phyloP scores from a whole-genome alignment of 2,329 filamentous ascomycete species.

The Aureobasidium sp. region DNA sequence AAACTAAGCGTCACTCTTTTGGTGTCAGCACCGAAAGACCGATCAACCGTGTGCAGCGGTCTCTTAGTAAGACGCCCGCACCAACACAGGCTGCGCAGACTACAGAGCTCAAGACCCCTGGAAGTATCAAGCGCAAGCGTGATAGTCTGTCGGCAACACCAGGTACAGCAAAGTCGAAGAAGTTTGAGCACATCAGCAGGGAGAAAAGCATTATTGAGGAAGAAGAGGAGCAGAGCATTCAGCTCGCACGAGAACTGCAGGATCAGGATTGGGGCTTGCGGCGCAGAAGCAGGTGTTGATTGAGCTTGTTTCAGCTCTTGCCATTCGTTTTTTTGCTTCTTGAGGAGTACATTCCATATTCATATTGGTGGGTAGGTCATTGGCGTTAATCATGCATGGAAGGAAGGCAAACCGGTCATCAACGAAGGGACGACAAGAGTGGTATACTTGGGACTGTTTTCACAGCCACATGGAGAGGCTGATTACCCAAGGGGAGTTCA shows the following conservation, averaged over 20 bases:
- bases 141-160: conserved; percentile 22
- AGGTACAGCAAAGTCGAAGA: conserved; percentile 17
- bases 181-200: conserved; percentile 17
- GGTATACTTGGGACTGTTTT: neutral
- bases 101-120: conserved; percentile 6
- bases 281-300: conserved; percentile 2
- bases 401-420: neutral
- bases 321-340: neutral
- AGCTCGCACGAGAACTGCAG: conserved; percentile 23
- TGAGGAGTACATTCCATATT: neutral
- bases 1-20: neutral
- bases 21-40: neutral
- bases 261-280: conserved; percentile 11
- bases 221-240: conserved; percentile 21
- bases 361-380: neutral
- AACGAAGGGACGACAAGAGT: neutral
- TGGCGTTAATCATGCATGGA: neutral
- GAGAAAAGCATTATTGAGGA: conserved; percentile 15
- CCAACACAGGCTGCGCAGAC: neutral
- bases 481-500: neutral
- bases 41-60: neutral
- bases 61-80: conserved; percentile 12
- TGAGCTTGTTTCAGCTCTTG: neutral
- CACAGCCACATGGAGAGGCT: neutral
- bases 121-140: conserved; percentile 21